Conservation (phyloP, 345 rosid species). For the Aethionema arabicum region DNA sequence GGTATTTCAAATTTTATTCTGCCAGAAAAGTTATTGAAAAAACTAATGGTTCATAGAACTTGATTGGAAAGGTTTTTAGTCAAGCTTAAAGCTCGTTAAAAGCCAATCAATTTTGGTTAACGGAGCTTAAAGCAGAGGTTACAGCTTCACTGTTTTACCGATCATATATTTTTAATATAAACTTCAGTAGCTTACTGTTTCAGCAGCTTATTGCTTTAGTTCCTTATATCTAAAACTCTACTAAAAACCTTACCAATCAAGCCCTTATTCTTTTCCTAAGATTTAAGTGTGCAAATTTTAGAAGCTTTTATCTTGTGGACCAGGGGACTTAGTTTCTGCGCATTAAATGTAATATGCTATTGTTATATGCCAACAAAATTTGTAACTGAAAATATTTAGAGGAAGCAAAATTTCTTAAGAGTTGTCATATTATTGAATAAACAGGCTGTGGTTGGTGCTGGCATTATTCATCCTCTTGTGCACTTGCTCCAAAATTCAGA, state of each 20-base stretch:
- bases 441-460: slow-evolving; percentile 75
- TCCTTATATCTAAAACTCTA: too few relatives aligned
- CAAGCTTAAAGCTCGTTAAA: too few relatives aligned
- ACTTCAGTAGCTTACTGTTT: too few relatives aligned
- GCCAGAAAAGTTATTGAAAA: slow-evolving; percentile 2
- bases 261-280: slow-evolving; percentile 6
- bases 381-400: slow-evolving; percentile 12
- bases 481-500: slow-evolving; percentile 77
- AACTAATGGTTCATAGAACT: too few relatives aligned
- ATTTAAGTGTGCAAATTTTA: slow-evolving; percentile 3
- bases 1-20: slow-evolving; percentile 9
- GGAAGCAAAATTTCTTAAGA: slow-evolving; percentile 9
- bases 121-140: too few relatives aligned
- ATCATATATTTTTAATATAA: too few relatives aligned
- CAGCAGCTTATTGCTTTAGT: too few relatives aligned
- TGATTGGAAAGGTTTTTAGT: too few relatives aligned
- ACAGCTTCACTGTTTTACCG: too few relatives aligned
- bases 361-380: not conserved
- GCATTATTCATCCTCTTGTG: slow-evolving; percentile 67
- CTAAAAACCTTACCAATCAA: too few relatives aligned
- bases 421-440: slow-evolving; percentile 11
- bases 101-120: too few relatives aligned
- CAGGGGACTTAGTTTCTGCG: not conserved
- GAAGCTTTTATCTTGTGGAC: not conserved
- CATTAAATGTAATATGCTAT: slow-evolving; percentile 6